Evolutionary conservation across 306 rosid species (phyloP).

Genomic region (Abrus pulchellus): DNA sequence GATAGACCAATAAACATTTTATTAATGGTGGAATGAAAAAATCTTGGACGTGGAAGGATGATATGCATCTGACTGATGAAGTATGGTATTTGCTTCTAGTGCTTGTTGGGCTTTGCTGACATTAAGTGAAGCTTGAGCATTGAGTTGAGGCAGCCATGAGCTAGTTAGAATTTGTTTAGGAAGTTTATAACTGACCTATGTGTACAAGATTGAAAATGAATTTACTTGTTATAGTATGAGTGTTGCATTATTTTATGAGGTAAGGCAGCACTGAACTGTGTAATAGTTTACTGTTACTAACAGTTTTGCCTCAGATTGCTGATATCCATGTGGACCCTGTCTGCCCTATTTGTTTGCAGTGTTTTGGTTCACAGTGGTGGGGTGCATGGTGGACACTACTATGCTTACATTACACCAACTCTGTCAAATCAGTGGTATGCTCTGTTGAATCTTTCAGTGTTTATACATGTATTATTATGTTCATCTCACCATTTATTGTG

Average conservation of each 20-base stretch:
- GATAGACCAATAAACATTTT: neutral
- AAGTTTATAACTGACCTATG: constrained; percentile 7
- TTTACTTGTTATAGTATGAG: neutral
- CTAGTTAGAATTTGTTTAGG: constrained; percentile 2
- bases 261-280: neutral
- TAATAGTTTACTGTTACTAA: neutral
- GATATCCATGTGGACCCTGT: constrained; percentile 9
- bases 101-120: constrained; percentile 17
- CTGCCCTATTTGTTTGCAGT: constrained; percentile 62
- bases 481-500: constrained; percentile 18
- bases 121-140: neutral
- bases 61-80: constrained; percentile 5
- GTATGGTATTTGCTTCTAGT: neutral
- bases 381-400: constrained; percentile 96
- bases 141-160: neutral
- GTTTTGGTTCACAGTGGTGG: constrained; percentile 98
- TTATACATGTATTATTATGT: constrained; percentile 6
- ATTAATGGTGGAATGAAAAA: neutral
- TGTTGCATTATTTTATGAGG: neutral
- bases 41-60: constrained; percentile 16
- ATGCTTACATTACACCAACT: constrained; percentile 91
- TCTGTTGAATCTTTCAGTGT: constrained; percentile 14
- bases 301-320: constrained; percentile 10
- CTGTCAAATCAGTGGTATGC: constrained; percentile 91
- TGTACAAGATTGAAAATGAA: neutral